Evolutionary conservation across 805 yeast genomes (phyloP), one percentile per base, ranked within the genome.

Genomic region (Wickerhamomyces strasburgensis): DNA sequence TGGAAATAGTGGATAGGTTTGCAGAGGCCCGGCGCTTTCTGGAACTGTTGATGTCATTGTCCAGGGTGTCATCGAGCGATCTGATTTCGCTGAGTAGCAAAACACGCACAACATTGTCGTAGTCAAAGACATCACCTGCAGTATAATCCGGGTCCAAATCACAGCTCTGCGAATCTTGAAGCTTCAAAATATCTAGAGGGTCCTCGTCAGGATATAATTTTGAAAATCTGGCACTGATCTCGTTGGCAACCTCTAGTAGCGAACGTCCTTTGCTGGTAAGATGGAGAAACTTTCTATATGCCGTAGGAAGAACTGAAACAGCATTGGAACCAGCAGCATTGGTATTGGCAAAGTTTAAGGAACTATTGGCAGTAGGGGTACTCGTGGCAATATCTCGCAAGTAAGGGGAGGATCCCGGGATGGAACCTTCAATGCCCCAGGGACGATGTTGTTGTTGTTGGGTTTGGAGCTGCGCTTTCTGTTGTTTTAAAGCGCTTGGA

Each of bases 111-210:
- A 68, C 58, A 40, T 67, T 71, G 40, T 63, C 68, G 11, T 60
- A 57, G 35, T 68, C 75, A 49, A 85, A 83, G 5, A 84, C 79
- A 48, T 83, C 85, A 8, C 70, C 70, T 0, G 78, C 81, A 3
- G 58, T 42, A 45, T 78, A 84, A 42, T 84, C 95, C 0, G 89
- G 89, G 56, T 85, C 95, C 39, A 85, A 61, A 53, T 85, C 95
- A 47, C 89, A 83, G 39, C 70, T 71, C 40, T 75, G 72, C 29
- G 57, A 58, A 56, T 84, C 90, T 52, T 84, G 94, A 5, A 85
- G 58, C 34, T 73, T 72, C n/a, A 69, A 60, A 28, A 85, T 73
- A 5, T 66, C 65, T 14, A 84, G 55, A 1, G 70, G 69, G 5
- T 69, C 74, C 33, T 72, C 78, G 16, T 67, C 67, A 0, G 93